Percentiles rank a stretch among this genome's conserved stretches.
Conservation (phyloP, 345 rosid species). For the Lumnitzera racemosa region DNA sequence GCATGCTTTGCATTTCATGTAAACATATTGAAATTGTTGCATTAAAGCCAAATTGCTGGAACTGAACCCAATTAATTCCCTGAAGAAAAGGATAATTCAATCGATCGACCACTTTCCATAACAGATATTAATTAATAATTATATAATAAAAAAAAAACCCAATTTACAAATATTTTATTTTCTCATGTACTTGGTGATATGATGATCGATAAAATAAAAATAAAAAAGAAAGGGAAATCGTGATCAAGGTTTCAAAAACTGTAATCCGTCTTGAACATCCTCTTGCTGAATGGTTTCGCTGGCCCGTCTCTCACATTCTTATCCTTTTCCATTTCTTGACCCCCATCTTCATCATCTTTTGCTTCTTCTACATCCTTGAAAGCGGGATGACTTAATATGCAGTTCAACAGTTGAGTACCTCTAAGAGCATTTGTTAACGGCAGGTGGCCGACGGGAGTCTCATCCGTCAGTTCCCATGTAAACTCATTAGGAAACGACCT, state of each 20-base stretch:
- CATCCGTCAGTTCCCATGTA: constrained; percentile 66
- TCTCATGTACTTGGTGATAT: too few relatives aligned
- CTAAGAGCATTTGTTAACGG: constrained; percentile 91
- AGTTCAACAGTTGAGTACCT: constrained; percentile 66
- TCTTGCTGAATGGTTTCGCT: constrained; percentile 27
- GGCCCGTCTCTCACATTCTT: constrained; percentile 13
- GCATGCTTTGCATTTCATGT: too few relatives aligned
- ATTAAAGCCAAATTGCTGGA: too few relatives aligned
- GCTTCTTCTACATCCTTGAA: constrained; percentile 30
- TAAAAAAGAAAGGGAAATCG: background rate
- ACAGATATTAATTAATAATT: too few relatives aligned
- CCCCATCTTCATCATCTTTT: constrained; percentile 2
- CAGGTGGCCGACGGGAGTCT: constrained; percentile 79
- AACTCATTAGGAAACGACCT: constrained; percentile 81
- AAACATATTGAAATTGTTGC: too few relatives aligned
- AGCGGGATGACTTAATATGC: constrained; percentile 75
- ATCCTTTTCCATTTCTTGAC: constrained; percentile 7
- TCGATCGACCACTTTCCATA: too few relatives aligned
- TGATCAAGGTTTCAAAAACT: constrained; percentile 28
- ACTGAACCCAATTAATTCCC: too few relatives aligned
- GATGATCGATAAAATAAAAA: background rate
- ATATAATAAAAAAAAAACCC: too few relatives aligned
- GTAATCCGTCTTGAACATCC: constrained; percentile 45
- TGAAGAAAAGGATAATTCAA: too few relatives aligned
- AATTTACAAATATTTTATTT: too few relatives aligned